Conservation (phyloP, 129 eudicot species). For the Escallonia rubra region DNA sequence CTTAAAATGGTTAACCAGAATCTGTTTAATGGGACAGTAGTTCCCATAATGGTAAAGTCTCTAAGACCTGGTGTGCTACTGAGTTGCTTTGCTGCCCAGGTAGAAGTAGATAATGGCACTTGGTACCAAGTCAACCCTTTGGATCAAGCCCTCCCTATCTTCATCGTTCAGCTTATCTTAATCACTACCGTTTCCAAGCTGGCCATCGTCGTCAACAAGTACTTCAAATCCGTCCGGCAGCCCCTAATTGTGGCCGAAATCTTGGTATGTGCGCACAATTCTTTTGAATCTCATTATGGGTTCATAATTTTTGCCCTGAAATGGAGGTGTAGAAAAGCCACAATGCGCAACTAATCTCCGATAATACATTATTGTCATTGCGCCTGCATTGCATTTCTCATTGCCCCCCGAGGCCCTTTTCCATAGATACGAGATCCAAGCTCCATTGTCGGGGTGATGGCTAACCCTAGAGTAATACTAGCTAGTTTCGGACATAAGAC, state of each 20-base stretch:
- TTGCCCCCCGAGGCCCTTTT: too few relatives aligned
- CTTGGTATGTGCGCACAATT: constrained; percentile 14
- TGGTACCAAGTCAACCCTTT: constrained; percentile 16
- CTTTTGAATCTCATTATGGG: too few relatives aligned
- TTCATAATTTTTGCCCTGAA: too few relatives aligned
- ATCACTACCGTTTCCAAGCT: neutral
- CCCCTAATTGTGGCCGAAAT: constrained; percentile 23
- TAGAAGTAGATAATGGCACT: neutral
- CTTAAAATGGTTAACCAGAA: constrained; percentile 3
- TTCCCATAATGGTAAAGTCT: neutral
- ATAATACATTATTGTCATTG: too few relatives aligned
- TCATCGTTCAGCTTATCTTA: constrained; percentile 7
- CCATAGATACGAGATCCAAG: too few relatives aligned
- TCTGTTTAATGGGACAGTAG: neutral
- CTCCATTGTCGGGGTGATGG: too few relatives aligned
- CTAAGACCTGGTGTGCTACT: neutral
- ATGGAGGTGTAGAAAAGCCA: too few relatives aligned
- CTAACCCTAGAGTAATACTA: too few relatives aligned
- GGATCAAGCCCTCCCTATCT: constrained; percentile 2
- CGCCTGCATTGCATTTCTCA: too few relatives aligned
- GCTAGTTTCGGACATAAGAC: too few relatives aligned
- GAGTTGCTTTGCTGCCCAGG: neutral
- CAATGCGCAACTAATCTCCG: too few relatives aligned
- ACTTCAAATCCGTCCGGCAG: constrained; percentile 16
- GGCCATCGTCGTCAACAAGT: neutral